Evolutionary conservation across 352 stramenopile species (phyloP), one percentile per base, ranked within the genome.

Genomic region (Phytophthora nicotianae): DNA sequence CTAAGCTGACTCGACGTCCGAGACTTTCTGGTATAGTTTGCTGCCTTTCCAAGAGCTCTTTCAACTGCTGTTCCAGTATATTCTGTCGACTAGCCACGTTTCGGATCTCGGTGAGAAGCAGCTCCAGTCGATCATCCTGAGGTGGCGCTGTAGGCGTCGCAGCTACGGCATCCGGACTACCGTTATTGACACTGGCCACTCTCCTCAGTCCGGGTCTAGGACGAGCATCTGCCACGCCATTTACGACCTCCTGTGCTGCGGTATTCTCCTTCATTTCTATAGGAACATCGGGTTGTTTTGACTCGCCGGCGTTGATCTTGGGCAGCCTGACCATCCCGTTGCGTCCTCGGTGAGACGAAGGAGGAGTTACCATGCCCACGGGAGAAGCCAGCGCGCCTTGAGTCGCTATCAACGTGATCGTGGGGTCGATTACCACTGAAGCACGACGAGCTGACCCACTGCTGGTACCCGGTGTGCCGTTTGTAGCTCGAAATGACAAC

Each of bases 61-160:
- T 62, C 9, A 75, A 48, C 23, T 72, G 63, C 16, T 67, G 51
- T 24, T 72, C 63, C 58, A 75, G 50, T 13, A 43, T 16, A 59
- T 61, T 55, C 19, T 75, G 68, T 13, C 68, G 57, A 19, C 45
- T 65, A 14, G 64, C 63, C 26, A 75, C 43, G 8, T 70, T 68
- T 33, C 64, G 63, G 14, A 72, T 54, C n/a, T 75, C 68, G 10
- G 33, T 61, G 43, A 74, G 42, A 19, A 74, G 61, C 35, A 68
- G 46, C 6, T 70, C 51, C 17, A 71, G 46, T 13, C 55, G 61
- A 17, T 68, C 47, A 20, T 64, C 50, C 16, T 37, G 50, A 4
- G 29, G 35, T 29, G 47, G 11, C 2, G 50, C 13, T 50, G 54
- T 19, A 37, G 35, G 5, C n/a, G 17, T 41, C 6, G 16, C 2